Evolutionary conservation across 352 stramenopile species (phyloP), one percentile per base, ranked within the genome.

Genomic region (Globisporangium recalcitrans): DNA sequence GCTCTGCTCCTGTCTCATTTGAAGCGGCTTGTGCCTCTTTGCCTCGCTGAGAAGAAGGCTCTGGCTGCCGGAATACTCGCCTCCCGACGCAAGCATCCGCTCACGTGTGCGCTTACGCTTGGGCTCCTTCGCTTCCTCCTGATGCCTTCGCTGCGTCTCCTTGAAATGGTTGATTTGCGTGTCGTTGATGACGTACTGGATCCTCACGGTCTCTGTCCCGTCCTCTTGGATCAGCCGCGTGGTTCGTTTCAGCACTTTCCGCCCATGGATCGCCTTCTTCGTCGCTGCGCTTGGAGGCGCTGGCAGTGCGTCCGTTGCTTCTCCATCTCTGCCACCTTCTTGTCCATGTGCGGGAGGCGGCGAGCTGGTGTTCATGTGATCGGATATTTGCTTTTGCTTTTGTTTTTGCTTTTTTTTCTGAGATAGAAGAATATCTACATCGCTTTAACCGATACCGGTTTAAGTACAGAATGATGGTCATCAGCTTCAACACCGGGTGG

Each of bases 191-290:
- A 49, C 14, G 42, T 26, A 49, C 42, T 49, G 14, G n/a, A 49
- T 49, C 42, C 21, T 49, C n/a, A 49, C 42, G 21, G 42, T 49
- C n/a, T 49, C 42, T 2, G 42, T 49, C 42, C 42, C 42, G 42
- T 49, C n/a, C 9, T 49, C 21, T 26, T 49, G n/a, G 42, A 49
- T 49, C n/a, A 26, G 10, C 14, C 42, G 42, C 42, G 5, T 27
- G n/a, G 42, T 26, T 27, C 42, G 42, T n/a, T 49, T 49, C 42
- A 49, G 42, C n/a, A 49, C 42, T 49, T 49, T 46, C 4, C 38
- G 38, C 21, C 38, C 38, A 11, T 14, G 13, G 19, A 46, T 21
- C 16, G 16, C 4, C 16, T 16, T 46, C 38, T 46, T 46, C 16
- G 16, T 1, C 4, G 14, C 13, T 46, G 16, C 38, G 5, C 38